Evolutionary conservation across 805 yeast genomes (phyloP).

Genomic region (Wickerhamomyces bovis): DNA sequence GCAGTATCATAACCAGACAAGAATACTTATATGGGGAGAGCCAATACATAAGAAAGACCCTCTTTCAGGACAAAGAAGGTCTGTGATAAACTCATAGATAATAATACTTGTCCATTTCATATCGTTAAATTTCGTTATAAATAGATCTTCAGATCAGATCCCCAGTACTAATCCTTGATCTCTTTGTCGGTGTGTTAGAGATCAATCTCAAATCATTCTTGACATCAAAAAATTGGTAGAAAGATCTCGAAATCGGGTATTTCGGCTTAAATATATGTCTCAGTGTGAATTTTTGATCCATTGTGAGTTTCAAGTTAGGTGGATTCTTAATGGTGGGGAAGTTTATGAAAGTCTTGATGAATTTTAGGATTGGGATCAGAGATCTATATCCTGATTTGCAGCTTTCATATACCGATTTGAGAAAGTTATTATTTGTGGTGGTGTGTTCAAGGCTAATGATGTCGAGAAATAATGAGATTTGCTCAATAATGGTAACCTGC

Average conservation of each 20-base stretch:
- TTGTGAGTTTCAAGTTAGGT: neutral
- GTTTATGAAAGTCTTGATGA: conserved; percentile 5
- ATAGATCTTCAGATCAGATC: neutral
- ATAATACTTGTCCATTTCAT: neutral
- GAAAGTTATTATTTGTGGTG: conserved; percentile 2
- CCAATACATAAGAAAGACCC: too few relatives aligned
- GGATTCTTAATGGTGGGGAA: neutral
- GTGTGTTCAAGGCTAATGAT: conserved; percentile 1
- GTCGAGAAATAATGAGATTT: conserved; percentile 5
- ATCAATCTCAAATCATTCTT: neutral
- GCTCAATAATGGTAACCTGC: conserved; percentile 8
- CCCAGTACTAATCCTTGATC: neutral
- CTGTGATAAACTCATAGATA: too few relatives aligned
- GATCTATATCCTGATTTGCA: conserved; percentile 10
- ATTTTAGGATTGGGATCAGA: conserved; percentile 11
- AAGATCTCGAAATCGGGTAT: neutral
- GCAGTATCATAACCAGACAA: too few relatives aligned
- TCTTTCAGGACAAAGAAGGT: too few relatives aligned
- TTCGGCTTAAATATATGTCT: conserved; percentile 5
- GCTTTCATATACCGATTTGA: conserved; percentile 3
- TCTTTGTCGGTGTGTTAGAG: neutral
- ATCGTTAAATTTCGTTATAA: neutral
- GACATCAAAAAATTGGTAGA: neutral
- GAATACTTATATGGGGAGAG: too few relatives aligned
- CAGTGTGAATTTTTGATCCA: conserved; percentile 1